phyloP scores from a whole-genome alignment of 257 asterid species.

The Solanum sitiens region DNA sequence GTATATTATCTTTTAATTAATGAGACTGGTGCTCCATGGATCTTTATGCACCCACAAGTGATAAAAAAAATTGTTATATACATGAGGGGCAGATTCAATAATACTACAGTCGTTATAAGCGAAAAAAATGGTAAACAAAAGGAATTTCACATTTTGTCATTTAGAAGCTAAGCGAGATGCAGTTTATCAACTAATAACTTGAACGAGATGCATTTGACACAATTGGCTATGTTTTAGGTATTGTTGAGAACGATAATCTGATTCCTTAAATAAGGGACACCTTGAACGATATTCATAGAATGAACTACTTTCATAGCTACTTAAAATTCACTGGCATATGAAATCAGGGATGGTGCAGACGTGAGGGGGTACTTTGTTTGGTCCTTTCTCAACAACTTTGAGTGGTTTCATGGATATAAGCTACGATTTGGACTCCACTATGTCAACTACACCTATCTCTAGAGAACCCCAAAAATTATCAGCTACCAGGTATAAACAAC shows the following conservation, averaged over 20 bases:
- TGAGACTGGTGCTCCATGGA: too few relatives aligned
- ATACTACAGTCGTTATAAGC: slow-evolving; percentile 40
- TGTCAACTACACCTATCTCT: too few relatives aligned
- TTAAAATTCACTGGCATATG: slow-evolving; percentile 24
- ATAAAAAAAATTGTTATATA: slow-evolving; percentile 32
- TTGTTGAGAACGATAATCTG: slow-evolving; percentile 10
- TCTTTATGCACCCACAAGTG: too few relatives aligned
- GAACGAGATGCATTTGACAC: not conserved
- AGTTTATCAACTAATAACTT: not conserved
- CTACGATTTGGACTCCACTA: slow-evolving; percentile 5
- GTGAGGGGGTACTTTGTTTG: slow-evolving; percentile 65
- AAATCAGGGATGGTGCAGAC: slow-evolving; percentile 59
- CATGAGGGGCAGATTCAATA: slow-evolving; percentile 41
- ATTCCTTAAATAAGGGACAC: slow-evolving; percentile 8
- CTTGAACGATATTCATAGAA: slow-evolving; percentile 29
- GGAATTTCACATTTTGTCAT: not conserved
- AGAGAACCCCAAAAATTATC: not conserved
- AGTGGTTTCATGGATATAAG: slow-evolving; percentile 55
- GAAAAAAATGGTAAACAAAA: slow-evolving; percentile 37
- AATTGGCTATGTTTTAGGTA: slow-evolving; percentile 17
- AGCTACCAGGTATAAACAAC: too few relatives aligned
- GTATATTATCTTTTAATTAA: not conserved
- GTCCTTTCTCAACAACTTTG: slow-evolving; percentile 69
- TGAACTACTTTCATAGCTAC: slow-evolving; percentile 29
- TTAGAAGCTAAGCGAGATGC: not conserved